phyloP scores from a whole-genome alignment of 2,329 filamentous ascomycete genomes.

The Parastagonospora nodorum region DNA sequence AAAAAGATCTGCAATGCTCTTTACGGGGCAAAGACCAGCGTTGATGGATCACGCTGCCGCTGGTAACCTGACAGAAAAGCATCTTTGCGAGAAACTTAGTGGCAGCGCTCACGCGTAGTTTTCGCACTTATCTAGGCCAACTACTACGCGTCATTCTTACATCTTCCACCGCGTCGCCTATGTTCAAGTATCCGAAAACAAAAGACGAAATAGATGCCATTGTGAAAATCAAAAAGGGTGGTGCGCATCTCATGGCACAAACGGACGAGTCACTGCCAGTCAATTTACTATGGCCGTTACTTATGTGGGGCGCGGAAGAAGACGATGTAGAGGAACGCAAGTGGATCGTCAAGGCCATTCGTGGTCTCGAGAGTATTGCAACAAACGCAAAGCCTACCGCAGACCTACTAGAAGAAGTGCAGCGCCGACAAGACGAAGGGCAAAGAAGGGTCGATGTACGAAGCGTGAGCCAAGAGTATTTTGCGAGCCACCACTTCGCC shows the following conservation, averaged over 20 bases:
- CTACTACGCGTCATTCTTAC: constrained; percentile 61
- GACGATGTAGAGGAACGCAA: constrained; percentile 54
- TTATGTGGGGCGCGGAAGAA: constrained; percentile 63
- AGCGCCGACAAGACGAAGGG: constrained; percentile 43
- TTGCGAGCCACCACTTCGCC: constrained; percentile 59
- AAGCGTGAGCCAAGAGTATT: constrained; percentile 50
- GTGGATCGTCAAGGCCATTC: constrained; percentile 59
- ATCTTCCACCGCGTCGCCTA: constrained; percentile 64
- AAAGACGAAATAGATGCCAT: constrained; percentile 56
- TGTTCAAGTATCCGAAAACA: constrained; percentile 58
- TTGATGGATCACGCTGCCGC: constrained; percentile 63
- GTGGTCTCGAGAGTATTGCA: constrained; percentile 45
- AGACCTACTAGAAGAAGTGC: constrained; percentile 48
- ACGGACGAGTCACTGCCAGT: constrained; percentile 57
- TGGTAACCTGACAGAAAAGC: constrained; percentile 55
- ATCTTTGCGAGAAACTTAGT: constrained; percentile 58
- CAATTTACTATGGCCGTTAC: constrained; percentile 62
- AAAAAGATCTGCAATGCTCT: constrained; percentile 57
- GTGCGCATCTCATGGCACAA: constrained; percentile 53
- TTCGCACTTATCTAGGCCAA: constrained; percentile 62
- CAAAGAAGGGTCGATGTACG: constrained; percentile 47
- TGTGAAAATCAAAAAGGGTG: constrained; percentile 56
- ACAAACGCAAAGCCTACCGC: constrained; percentile 49
- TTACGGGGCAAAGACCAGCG: constrained; percentile 57
- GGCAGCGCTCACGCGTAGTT: constrained; percentile 58